Evolutionary conservation across 2,329 filamentous ascomycete genomes (phyloP).

Genomic region (Fusarium lateritium): DNA sequence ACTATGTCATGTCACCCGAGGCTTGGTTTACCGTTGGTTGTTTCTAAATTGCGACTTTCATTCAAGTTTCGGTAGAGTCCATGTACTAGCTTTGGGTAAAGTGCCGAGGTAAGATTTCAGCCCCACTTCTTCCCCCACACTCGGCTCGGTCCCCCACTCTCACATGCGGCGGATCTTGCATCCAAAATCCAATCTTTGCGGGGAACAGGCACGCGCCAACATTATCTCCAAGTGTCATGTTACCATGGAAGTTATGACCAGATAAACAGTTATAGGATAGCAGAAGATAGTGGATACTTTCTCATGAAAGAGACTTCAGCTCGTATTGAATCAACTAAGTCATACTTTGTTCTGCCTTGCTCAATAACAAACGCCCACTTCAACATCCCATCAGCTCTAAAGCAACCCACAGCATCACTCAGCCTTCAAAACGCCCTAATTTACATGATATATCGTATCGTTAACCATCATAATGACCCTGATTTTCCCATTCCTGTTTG

Average conservation of each 20-base stretch:
- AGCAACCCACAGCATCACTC: neutral
- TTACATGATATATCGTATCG: conserved; percentile 30
- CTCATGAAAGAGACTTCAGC: neutral
- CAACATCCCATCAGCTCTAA: conserved; percentile 3
- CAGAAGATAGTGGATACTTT: neutral
- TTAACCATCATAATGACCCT: conserved; percentile 22
- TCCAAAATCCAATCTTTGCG: neutral
- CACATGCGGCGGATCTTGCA: conserved; percentile 35
- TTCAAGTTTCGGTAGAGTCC: conserved; percentile 4
- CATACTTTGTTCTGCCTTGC: neutral
- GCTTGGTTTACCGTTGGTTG: conserved; percentile 29
- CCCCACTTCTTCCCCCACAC: conserved; percentile 25
- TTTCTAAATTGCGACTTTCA: neutral
- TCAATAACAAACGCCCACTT: neutral
- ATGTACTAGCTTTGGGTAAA: neutral
- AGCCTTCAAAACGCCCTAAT: conserved; percentile 30
- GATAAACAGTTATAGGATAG: neutral
- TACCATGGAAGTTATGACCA: no score
- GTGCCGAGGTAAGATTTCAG: conserved; percentile 42
- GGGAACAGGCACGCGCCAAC: neutral
- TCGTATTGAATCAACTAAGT: conserved; percentile 1
- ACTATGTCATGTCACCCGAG: neutral
- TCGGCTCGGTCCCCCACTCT: conserved; percentile 42
- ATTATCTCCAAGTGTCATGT: neutral
- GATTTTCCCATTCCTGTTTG: conserved; percentile 5